Evolutionary conservation across 495 filamentous ascomycete genomes (phyloP), one percentile per base, ranked within the genome.

Genomic region (Xylaria curta): DNA sequence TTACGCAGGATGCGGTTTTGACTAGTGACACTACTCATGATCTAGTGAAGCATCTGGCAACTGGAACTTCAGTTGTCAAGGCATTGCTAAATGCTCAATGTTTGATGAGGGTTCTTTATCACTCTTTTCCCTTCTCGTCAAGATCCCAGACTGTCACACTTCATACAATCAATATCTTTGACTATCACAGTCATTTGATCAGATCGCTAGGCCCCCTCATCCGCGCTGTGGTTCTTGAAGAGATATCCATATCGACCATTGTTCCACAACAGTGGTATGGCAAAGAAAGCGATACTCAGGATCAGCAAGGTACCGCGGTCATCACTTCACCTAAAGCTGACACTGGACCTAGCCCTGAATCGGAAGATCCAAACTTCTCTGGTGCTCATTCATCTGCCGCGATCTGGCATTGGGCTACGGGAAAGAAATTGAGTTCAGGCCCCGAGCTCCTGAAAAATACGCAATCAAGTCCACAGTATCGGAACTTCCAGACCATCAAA

Each of bases 191-290:
- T 47, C 78, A 83, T 28, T 82, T 97, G 24, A 85, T 95, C 54
- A 85, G 87, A 58, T 88, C 87, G 42, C 86, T 98, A 19, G 94
- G 94, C 10, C 87, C 88, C 36, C 84, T 99, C 38, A 87, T 97
- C 70, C 89, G 91, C 38, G 89, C 89, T 61, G 92, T 94, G 70
- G 85, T 96, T 28, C 91, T 91, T 85, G 97, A 99, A 79, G 93
- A 95, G 70, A 92, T 93, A 40, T 76, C 91, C 0, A 81, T 98
- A 40, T 74, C 74, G n/a, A 76, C 71, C 15, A 71, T 81, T n/a
- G 83, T 84, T 7, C 85, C 84, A 7, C 78, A 77, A 49, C 74
- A 82, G 65, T 87, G 85, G 85, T 81, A 79, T 19, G 67, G 70
- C 17, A 77, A 75, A 46, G 78, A 76, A 56, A 65, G 63, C 6